Evolutionary conservation across 441 rosid species (phyloP).

Genomic region (Mallotus japonicus): DNA sequence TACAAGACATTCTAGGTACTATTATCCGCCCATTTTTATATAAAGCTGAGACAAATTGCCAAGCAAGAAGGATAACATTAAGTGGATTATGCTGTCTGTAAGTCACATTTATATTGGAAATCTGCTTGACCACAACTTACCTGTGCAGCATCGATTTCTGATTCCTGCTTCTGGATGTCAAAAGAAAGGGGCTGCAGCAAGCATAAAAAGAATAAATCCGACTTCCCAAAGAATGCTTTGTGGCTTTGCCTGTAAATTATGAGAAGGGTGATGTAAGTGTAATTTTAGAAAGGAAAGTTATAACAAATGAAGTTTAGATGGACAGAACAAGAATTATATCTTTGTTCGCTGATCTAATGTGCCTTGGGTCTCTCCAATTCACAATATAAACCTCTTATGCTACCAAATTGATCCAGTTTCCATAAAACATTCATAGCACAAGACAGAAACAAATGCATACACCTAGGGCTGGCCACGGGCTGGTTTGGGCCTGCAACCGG

Average conservation of each 20-base stretch:
- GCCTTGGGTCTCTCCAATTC: background rate
- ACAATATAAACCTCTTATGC: background rate
- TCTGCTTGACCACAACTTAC: conserved; percentile 31
- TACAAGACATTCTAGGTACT: background rate
- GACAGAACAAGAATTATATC: background rate
- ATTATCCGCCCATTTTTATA: background rate
- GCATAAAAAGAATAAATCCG: conserved; percentile 81
- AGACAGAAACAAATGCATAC: background rate
- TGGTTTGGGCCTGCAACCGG: too few species aligned
- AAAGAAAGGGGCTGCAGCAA: conserved; percentile 66
- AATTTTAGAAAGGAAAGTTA: conserved; percentile 4
- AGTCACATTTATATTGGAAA: background rate
- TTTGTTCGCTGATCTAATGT: background rate
- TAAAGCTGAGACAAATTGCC: too few species aligned
- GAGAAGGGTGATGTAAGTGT: background rate
- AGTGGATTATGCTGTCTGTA: background rate
- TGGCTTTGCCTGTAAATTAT: conserved; percentile 62
- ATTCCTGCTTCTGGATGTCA: conserved; percentile 61
- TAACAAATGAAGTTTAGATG: background rate
- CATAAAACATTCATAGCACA: background rate
- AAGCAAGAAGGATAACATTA: background rate
- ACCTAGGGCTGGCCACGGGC: background rate
- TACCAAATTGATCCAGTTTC: background rate
- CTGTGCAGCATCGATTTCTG: conserved; percentile 77
- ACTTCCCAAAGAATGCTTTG: conserved; percentile 66